Conservation (phyloP, 345 rosid species). For the Pugionium dolabratum region DNA sequence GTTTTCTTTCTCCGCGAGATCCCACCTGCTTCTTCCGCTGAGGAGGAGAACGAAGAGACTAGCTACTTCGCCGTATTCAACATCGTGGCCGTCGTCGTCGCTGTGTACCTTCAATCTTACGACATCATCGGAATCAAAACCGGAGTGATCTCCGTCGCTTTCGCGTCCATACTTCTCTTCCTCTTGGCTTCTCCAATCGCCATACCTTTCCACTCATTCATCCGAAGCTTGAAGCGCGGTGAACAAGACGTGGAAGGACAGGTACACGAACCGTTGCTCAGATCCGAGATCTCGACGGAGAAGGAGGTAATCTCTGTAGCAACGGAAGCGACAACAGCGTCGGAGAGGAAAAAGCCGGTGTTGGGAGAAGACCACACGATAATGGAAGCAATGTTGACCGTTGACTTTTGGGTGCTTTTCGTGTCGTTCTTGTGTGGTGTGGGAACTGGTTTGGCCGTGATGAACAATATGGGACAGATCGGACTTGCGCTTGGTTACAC, state of each 20-base stretch:
- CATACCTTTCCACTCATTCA: conserved; percentile 53
- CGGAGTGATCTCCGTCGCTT: conserved; percentile 43
- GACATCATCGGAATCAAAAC: conserved; percentile 55
- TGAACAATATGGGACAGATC: conserved; percentile 94
- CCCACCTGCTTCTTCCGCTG: conserved; percentile 52
- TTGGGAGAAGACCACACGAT: conserved; percentile 92
- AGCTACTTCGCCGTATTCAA: conserved; percentile 66
- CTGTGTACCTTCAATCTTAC: conserved; percentile 67
- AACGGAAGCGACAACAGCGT: neutral
- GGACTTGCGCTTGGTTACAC: conserved; percentile 85
- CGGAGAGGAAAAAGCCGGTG: conserved; percentile 48
- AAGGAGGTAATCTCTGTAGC: conserved; percentile 8
- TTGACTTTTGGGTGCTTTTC: conserved; percentile 87
- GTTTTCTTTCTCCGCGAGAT: conserved; percentile 80
- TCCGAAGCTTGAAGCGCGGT: conserved; percentile 41
- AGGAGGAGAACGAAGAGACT: conserved; percentile 60
- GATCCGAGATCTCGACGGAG: conserved; percentile 26
- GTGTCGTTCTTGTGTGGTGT: conserved; percentile 84
- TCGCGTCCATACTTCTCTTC: conserved; percentile 51
- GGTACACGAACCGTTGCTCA: conserved; percentile 54
- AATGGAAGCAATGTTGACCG: conserved; percentile 57
- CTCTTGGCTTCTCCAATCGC: conserved; percentile 66
- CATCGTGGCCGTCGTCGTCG: conserved; percentile 67
- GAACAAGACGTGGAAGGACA: conserved; percentile 47
- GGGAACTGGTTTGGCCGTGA: conserved; percentile 84